phyloP scores from a whole-genome alignment of 345 rosid species.

The Eucalyptus fibrosa region DNA sequence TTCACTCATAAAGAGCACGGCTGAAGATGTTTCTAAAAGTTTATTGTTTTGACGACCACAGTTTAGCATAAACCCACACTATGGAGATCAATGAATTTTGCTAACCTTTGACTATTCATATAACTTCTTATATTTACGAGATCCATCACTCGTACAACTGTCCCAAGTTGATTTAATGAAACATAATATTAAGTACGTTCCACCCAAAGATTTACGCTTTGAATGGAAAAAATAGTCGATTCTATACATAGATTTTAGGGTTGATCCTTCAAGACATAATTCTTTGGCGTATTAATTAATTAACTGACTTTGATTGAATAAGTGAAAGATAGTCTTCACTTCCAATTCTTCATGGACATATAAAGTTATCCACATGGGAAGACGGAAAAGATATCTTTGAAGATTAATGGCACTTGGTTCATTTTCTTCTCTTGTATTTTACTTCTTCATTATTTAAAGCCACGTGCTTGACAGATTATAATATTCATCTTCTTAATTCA shows the following conservation, averaged over 20 bases:
- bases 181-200: background rate
- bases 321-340: background rate
- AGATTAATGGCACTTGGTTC: background rate
- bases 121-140: background rate
- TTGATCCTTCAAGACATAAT: background rate
- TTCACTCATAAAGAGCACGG: background rate
- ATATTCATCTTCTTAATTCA: background rate
- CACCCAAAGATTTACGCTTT: background rate
- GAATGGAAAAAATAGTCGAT: background rate
- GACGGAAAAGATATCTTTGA: fast-evolving
- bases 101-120: background rate
- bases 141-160: fast-evolving
- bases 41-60: background rate
- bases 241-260: fast-evolving
- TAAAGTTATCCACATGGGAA: background rate
- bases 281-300: background rate
- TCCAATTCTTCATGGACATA: background rate
- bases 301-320: background rate
- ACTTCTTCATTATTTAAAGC: background rate
- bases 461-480: fast-evolving
- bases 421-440: background rate
- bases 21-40: background rate
- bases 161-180: background rate
- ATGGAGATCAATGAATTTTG: background rate
- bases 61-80: background rate